Evolutionary conservation across 352 stramenopile genomes (phyloP), one percentile per base, ranked within the genome.

Genomic region (Phytophthora citricola): DNA sequence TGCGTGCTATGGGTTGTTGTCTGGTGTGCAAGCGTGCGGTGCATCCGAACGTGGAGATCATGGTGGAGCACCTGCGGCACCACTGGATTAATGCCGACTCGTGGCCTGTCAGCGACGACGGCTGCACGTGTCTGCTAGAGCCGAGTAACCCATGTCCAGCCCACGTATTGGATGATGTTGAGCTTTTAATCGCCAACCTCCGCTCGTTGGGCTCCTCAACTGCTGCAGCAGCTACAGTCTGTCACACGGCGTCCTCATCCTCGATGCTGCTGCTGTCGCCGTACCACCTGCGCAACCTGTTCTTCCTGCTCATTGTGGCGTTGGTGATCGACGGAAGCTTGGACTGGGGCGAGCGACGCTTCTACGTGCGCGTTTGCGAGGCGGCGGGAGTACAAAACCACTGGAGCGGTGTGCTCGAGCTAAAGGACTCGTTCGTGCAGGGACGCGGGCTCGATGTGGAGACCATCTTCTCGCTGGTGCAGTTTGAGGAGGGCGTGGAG

Each of bases 11-110:
- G 26, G 79, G 79, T 34, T 79, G 71, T 20, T 58, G 63, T 1
- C 32, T 88, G 1, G 79, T 88, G 5, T 80, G 71, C 51, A 88
- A 88, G 60, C 76, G 71, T 1, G 70, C 63, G 0, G 66, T 85
- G n/a, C 79, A 82, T 24, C 76, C 79, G 2, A 88, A 88, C 39
- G 22, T 84, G n/a, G 76, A 88, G 67, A 82, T 85, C 44, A 82
- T 88, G 68, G 60, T 88, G 15, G 68, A 80, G 39, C 73, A 78
- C 20, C 58, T 88, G 52, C 71, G 76, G 3, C 61, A 78, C 43
- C 64, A 61, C 7, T 85, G 76, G 76, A 39, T 85, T 5, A 69
- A 66, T n/a, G 20, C 58, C 2, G 61, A 71, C 3, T 31, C 68
- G 20, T 88, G 79, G 79, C 74, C 79, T 2, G 31, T 62, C 2